A percentile compares a stretch with the other conserved stretches of the same genome.
Evolutionary conservation across 2,329 filamentous ascomycete species (phyloP).

Genomic region (Pyricularia sp.): DNA sequence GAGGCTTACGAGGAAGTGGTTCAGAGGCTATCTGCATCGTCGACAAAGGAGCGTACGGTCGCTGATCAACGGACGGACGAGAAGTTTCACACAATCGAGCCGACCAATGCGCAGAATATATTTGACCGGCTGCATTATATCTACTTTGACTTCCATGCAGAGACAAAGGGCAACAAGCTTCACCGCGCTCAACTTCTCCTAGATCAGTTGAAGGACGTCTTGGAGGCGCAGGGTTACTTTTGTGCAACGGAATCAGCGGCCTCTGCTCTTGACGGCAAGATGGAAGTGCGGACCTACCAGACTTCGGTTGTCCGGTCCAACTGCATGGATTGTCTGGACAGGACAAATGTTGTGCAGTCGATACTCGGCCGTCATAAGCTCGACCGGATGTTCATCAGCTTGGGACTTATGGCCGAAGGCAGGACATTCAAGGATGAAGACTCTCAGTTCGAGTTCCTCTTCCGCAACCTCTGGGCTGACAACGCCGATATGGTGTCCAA

Average conservation of each 20-base stretch:
- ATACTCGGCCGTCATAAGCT: slow-evolving; percentile 87
- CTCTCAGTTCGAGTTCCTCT: slow-evolving; percentile 70
- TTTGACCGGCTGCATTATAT: slow-evolving; percentile 87
- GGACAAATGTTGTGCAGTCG: slow-evolving; percentile 95
- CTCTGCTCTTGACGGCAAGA: slow-evolving; percentile 50
- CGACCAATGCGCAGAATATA: slow-evolving; percentile 29
- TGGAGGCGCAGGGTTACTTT: slow-evolving; percentile 80
- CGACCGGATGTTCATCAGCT: slow-evolving; percentile 75
- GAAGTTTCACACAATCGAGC: slow-evolving; percentile 69
- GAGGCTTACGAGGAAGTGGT: slow-evolving; percentile 89
- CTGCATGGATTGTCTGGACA: slow-evolving; percentile 98
- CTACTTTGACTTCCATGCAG: slow-evolving; percentile 97
- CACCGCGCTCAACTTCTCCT: slow-evolving; percentile 80
- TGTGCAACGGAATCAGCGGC: slow-evolving; percentile 70
- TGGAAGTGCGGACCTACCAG: slow-evolving; percentile 73
- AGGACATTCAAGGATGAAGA: slow-evolving; percentile 68
- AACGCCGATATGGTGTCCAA: slow-evolving; percentile 92
- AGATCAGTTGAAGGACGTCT: slow-evolving; percentile 63
- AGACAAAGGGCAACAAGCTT: slow-evolving; percentile 92
- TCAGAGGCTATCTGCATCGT: slow-evolving; percentile 55
- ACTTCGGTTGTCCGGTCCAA: slow-evolving; percentile 90
- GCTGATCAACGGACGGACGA: slow-evolving; percentile 59
- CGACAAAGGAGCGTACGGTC: slow-evolving; percentile 53
- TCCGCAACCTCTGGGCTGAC: slow-evolving; percentile 97
- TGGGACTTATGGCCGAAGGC: slow-evolving; percentile 64